A percentile compares a stretch with the other conserved stretches of the same genome.
These are phyloP conservation scores for Suillus tomentosus DNA, from an alignment of 768 basidiomycete genomes.

Conservation along the genomic window DNA sequence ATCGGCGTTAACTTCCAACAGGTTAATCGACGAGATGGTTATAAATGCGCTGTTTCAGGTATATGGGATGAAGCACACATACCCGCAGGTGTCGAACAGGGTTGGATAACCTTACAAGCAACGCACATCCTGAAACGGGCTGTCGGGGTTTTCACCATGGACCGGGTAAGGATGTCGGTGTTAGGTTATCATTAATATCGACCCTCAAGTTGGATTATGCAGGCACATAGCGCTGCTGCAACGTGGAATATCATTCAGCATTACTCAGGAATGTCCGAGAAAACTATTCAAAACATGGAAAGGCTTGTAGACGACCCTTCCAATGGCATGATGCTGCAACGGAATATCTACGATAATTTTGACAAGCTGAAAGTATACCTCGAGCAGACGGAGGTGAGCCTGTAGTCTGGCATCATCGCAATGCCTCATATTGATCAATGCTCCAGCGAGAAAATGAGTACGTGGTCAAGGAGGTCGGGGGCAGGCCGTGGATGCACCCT, in stretches of 20 bases:
- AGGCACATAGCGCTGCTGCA: background rate
- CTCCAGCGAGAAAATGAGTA: constrained; percentile 3
- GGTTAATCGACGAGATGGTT: background rate
- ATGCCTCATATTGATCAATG: background rate
- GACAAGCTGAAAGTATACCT: background rate
- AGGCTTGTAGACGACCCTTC: background rate
- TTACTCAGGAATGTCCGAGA: background rate
- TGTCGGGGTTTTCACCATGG: background rate
- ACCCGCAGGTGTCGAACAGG: background rate
- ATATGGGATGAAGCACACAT: background rate
- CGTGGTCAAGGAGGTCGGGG: background rate
- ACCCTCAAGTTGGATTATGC: background rate
- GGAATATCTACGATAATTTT: background rate
- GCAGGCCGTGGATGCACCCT: background rate
- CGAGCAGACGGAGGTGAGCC: background rate
- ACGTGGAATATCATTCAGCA: background rate
- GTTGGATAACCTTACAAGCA: background rate
- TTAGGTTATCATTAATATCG: background rate
- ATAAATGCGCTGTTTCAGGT: background rate
- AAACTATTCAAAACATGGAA: background rate
- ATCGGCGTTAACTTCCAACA: background rate
- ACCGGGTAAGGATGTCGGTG: background rate
- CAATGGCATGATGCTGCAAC: background rate
- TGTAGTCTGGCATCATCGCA: background rate
- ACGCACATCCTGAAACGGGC: background rate